Base-by-base conservation (phyloP, 192 early-diverging fungal species). In the Pilobolus umbonatus region DNA sequence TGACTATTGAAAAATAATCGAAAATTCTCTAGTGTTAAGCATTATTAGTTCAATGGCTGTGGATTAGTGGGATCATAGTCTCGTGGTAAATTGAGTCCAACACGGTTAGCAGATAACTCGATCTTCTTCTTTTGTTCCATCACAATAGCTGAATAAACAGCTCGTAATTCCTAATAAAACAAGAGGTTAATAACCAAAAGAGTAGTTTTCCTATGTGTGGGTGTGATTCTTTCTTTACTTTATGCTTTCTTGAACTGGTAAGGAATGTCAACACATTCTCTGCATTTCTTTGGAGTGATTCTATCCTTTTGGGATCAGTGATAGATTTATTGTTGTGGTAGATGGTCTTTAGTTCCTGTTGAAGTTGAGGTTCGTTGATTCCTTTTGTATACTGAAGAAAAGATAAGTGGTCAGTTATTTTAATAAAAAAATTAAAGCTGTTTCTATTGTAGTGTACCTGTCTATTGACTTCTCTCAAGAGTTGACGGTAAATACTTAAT, bases 81-180 rank as follows among this genome's bases (percentile, higher is more conserved):
- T 11, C 55, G 55, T 26, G 67, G 67, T 32, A 69, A 26, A n/a
- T 69, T 46, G n/a, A 69, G 45, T 17, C 67, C 67, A n/a, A 69
- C 67, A 32, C 61, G 61, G 28, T 69, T 32, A 36, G 67, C 67
- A 12, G 56, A 62, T 31, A 69, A 48, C 30, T 69, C 67, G 40
- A 69, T 63, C 31, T 52, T 34, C 31, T 63, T 69, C 61, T 62
- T 69, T 57, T 69, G 67, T 35, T 69, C 67, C 56, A 69, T 38
- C 11, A 69, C 35, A 54, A 62, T 40, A 31, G 56, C 51, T 21
- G 56, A 54, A 34, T 69, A 69, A 28, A 49, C 31, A 9, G 51
- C 67, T 12, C 61, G 48, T 4, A 69, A 56, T 40, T 59, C 61
- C 67, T 69, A 47, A 21, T 8, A 14, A 19, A 2, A 39, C 10